Base-by-base conservation (phyloP, 2,329 filamentous ascomycete genomes). In the Pseudogymnoascus sp. region DNA sequence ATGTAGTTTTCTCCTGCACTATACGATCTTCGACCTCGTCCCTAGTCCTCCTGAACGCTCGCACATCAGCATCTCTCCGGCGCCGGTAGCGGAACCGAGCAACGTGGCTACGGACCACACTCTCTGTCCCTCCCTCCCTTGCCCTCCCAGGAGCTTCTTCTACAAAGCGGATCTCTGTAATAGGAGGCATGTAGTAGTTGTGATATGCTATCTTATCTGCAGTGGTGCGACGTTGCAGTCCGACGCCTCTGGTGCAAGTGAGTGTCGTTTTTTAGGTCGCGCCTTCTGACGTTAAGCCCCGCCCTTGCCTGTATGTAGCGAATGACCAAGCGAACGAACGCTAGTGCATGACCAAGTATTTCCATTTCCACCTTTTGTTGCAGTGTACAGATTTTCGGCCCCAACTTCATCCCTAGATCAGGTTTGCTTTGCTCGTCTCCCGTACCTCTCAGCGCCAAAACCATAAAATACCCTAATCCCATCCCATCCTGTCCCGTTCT, bases 71-170 rank as follows among this genome's bases (percentile, higher is more conserved):
- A 53, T 53, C 46, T 53, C 46, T 31, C 46, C 26, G 46, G 8
- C 46, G 46, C 24, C 46, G 46, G 46, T 53, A 53, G 24, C 46
- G 46, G 24, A 53, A 8, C 31, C 46, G 46, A 53, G 46, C 46
- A 53, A n/a, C 46, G 46, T 53, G 46, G 46, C 46, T 53, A 31
- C 46, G 46, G 46, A 53, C 46, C 46, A 53, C 24, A 53, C 26
- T 53, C 46, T 31, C 46, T 11, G 46, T 53, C 26, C 46, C 46
- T 53, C 26, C n/a, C 46, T 11, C 26, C n/a, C 26, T 53, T 31
- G 46, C 46, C 46, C 46, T 53, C 46, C 46, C 46, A 16, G 46
- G 46, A 53, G 46, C 26, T 26, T 53, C 24, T 53, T 53, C 14
- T 53, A 53, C 26, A 53, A 53, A 53, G n/a, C 46, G 10, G 2